Evolutionary conservation across 2,329 filamentous ascomycete species (phyloP), one percentile per base, ranked within the genome.

Genomic region (Ceratocystis alfenasii): DNA sequence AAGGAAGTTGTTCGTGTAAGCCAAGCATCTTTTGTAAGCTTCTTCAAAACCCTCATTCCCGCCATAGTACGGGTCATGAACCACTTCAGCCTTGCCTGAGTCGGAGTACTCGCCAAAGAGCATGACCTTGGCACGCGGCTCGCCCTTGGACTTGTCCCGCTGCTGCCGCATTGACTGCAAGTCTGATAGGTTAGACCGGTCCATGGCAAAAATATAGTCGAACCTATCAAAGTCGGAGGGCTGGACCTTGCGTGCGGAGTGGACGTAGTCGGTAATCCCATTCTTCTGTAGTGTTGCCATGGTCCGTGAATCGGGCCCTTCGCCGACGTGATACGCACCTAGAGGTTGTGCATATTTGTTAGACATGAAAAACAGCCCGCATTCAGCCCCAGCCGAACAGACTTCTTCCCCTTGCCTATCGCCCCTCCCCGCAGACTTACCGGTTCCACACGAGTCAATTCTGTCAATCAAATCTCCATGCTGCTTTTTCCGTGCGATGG

Each of bases 171-270:
- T 76, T 44, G 84, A 79, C 71, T 85, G 74, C 67, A 95, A 76
- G 72, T 95, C 83, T 7, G 81, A 79, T 57, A 95, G 78, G 74
- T 97, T 97, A 59, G 85, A 83, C 62, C 83, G 80, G 74, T 99
- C 94, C 94, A 99, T 99, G 68, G 89, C 92, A 66, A 99, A 86
- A 68, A 99, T 86, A 76, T 95, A 97, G 75, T 97, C 90, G 72
- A 96, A 97, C 17, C 82, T 80, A 66, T 85, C 78, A 71, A 97
- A 95, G 75, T 99, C 94, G 63, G 82, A 59, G n/a, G 64, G 69
- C 48, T 44, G 33, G 22, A 48, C 17, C 74, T 89, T 87, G 64
- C 91, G 85, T 22, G 90, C 92, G 1, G 79, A 78, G 75, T 96
- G 91, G 10, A 80, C 77, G 75, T 95, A 96, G 68, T 87, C 81